Base-by-base conservation (phyloP, 2,329 filamentous ascomycete species). In the Colletotrichum tropicale region DNA sequence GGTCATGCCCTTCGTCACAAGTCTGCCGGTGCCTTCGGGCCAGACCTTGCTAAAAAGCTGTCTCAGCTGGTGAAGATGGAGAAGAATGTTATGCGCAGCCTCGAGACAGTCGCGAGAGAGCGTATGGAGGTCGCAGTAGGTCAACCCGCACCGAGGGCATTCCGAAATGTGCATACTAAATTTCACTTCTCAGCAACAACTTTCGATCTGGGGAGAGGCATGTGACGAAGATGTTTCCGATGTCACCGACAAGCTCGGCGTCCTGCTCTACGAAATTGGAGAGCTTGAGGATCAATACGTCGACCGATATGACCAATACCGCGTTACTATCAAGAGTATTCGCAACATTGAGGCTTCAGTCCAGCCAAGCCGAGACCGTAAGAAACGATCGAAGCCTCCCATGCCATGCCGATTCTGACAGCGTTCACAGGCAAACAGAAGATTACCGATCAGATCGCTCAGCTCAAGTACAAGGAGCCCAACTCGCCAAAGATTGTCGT, bases 61-160 rank as follows among this genome's bases (percentile, higher is more conserved):
- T 95, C 96, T 55, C 95, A 98, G 88, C 92, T 99, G 69, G 97
- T 99, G 78, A 99, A 99, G 92, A 99, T 99, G 97, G 97, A 99
- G 89, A 99, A 99, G 93, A 98, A 99, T 84, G 95, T 98, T 73
- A 99, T 99, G 97, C 95, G 97, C 86, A 98, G 96, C 85, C 93
- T 98, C 90, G 97, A 99, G 85, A 91, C 95, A 66, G 97, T 98
- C 70, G 96, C 96, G 61, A 94, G 96, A 82, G 97, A 99, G 90
- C 93, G 97, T 81, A 98, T 98, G 96, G 97, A 98, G 82, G 96
- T 98, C 79, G 97, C 97, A 83, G 96, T 98, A 94, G 83, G 95
- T 91, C 26, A 18, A 52, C 6, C 24, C 28, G 24, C 12, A 32
- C 16, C n/a, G 8, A 9, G 16, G 18, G 7, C 28, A 16, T 15